Evolutionary conservation across 352 stramenopile species (phyloP), one percentile per base, ranked within the genome.

Genomic region (Pythium brassicae): DNA sequence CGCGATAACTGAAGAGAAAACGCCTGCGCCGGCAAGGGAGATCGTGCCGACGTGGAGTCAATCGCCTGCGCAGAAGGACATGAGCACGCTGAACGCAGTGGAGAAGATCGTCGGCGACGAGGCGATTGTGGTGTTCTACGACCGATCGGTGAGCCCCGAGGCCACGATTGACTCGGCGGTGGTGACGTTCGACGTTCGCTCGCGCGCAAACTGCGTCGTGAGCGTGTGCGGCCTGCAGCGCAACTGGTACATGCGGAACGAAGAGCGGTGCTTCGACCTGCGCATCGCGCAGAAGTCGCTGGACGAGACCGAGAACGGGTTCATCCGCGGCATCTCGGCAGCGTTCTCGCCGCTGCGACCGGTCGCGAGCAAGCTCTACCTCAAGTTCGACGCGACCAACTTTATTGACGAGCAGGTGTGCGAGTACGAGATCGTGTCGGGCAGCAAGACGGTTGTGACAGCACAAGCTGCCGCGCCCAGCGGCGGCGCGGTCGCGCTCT

Each of bases 301-400:
- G 7, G 63, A 90, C 54, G 22, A 71, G 27, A 49, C 55, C 10
- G 65, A 86, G 54, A 85, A 87, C 59, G 77, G 78, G 4, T 61
- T 88, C 46, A 89, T 91, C 53, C 66, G 67, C 23, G 81, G 76
- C 47, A 75, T 91, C 50, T 88, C 76, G 63, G 81, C 81, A 2
- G 81, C 78, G 20, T 91, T 85, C 61, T 76, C 68, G 22, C 59
- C 68, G 25, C 32, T 62, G 17, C 71, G 68, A 15, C 81, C 76
- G 1, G 72, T 86, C 23, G 81, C 81, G 32, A 70, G 62, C 20
- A 86, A 82, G 50, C 65, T 91, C 46, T 91, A 89, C 60, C 70
- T 91, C 50, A 91, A 91, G 58, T 91, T 91, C 51, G 81, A 91
- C 65, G 63, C 73, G 40, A 76, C 68, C 27, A 91, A 91, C 65